Percentiles rank a stretch among this genome's conserved stretches.
Conservation (phyloP, 2,329 filamentous ascomycete genomes). For the Colletotrichum somersetense region DNA sequence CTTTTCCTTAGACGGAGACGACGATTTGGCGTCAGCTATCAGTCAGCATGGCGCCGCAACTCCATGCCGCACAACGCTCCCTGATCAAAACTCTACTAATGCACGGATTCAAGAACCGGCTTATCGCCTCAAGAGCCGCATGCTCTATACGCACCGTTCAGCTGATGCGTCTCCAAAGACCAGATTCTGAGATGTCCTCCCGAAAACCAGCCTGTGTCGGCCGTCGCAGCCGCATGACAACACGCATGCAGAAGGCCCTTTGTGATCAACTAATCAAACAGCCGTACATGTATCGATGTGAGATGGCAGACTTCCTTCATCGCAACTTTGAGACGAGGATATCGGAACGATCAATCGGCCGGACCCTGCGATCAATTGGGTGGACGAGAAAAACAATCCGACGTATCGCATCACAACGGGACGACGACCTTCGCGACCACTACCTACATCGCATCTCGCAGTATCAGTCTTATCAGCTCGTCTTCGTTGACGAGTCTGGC, state of each 20-base stretch:
- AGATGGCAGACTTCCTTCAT: not conserved
- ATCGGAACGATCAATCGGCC: conserved; percentile 1
- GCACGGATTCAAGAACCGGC: not conserved
- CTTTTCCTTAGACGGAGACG: no score
- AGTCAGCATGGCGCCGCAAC: conserved; percentile 1
- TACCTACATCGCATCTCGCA: conserved; percentile 51
- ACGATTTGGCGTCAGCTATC: not conserved
- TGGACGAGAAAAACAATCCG: conserved; percentile 50
- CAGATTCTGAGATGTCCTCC: not conserved
- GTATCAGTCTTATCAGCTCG: conserved; percentile 50
- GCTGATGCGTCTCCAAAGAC: not conserved
- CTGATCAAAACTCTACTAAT: not conserved
- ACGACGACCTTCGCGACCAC: conserved; percentile 50
- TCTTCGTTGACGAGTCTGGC: conserved; percentile 53
- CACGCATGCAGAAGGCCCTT: not conserved
- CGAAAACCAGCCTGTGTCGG: not conserved
- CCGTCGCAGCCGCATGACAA: not conserved
- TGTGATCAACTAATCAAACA: not conserved
- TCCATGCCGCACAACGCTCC: not conserved
- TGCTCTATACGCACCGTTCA: not conserved
- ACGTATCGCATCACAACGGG: conserved; percentile 50
- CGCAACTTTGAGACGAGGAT: not conserved
- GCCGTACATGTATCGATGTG: not conserved
- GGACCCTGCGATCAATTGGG: not conserved
- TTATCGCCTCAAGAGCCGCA: not conserved